phyloP scores from a whole-genome alignment of 805 yeast species.

The Candida michaelii region DNA sequence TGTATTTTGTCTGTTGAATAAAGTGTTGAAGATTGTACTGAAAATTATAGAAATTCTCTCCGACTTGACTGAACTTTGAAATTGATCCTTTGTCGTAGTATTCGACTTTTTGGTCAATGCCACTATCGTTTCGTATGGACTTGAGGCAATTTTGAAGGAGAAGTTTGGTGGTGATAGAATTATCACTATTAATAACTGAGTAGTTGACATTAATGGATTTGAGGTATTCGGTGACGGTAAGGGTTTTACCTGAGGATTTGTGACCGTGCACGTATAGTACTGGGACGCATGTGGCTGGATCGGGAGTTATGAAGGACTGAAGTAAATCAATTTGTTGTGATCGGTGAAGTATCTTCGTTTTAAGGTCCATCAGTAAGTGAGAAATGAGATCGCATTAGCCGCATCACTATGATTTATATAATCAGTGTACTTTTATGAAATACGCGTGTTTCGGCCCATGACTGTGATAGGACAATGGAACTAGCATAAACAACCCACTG shows the following conservation, averaged over 20 bases:
- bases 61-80: conserved; percentile 27
- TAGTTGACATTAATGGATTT: conserved; percentile 24
- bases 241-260: conserved; percentile 49
- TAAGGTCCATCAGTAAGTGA: too few species aligned
- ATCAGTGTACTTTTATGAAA: too few species aligned
- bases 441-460: too few species aligned
- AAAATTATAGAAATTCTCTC: conserved; percentile 45
- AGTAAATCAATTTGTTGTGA: conserved; percentile 36
- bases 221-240: conserved; percentile 33
- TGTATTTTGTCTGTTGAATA: conserved; percentile 27
- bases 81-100: conserved; percentile 27
- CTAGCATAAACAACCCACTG: too few species aligned
- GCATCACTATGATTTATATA: too few species aligned
- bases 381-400: too few species aligned
- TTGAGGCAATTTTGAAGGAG: conserved; percentile 44
- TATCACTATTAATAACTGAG: conserved; percentile 45
- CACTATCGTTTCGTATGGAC: conserved; percentile 36
- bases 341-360: conserved; percentile 15
- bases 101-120: conserved; percentile 21
- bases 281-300: conserved; percentile 28
- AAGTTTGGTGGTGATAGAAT: conserved; percentile 39
- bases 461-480: too few species aligned
- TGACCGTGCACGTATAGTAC: conserved; percentile 48
- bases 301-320: conserved; percentile 31
- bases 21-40: conserved; percentile 42